Evolutionary conservation across 495 filamentous ascomycete genomes (phyloP).

Genomic region (Pseudomonodictys pantanalensis): DNA sequence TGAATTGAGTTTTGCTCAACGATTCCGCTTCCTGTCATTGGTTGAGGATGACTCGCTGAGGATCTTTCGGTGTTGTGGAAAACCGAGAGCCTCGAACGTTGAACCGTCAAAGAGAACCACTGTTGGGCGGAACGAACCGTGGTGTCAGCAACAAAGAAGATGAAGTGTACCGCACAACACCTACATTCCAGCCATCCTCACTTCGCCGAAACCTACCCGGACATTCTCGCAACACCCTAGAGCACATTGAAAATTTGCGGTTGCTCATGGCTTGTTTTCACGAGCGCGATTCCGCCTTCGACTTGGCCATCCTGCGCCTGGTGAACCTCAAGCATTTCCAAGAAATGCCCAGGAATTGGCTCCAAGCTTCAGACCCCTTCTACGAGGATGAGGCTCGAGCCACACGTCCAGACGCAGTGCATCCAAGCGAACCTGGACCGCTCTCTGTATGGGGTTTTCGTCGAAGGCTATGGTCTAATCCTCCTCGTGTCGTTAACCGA

Average conservation of each 20-base stretch:
- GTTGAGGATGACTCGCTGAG: neutral
- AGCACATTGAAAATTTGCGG: neutral
- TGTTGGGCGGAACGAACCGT: too few relatives aligned
- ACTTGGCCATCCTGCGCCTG: neutral
- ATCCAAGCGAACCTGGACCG: neutral
- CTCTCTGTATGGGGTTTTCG: neutral
- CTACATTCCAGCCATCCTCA: too few relatives aligned
- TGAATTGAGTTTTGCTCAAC: neutral
- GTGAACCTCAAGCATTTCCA: neutral
- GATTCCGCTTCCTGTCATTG: neutral
- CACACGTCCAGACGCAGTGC: neutral
- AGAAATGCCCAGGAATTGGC: neutral
- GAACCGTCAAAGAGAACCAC: too few relatives aligned
- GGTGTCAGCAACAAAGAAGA: too few relatives aligned
- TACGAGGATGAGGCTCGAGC: conserved; percentile 2
- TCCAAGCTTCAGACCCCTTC: neutral
- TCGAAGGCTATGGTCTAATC: neutral
- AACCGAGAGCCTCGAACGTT: too few relatives aligned
- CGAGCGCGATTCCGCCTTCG: neutral
- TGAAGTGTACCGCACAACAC: too few relatives aligned
- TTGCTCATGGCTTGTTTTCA: neutral
- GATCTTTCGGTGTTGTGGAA: neutral
- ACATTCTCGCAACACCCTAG: too few relatives aligned
- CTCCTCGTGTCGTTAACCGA: neutral
- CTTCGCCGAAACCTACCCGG: too few relatives aligned